Percentiles rank a stretch among this genome's conserved stretches.
These are phyloP conservation scores for Mycena indigotica DNA, from an alignment of 768 basidiomycete genomes.

Conservation along the genomic window DNA sequence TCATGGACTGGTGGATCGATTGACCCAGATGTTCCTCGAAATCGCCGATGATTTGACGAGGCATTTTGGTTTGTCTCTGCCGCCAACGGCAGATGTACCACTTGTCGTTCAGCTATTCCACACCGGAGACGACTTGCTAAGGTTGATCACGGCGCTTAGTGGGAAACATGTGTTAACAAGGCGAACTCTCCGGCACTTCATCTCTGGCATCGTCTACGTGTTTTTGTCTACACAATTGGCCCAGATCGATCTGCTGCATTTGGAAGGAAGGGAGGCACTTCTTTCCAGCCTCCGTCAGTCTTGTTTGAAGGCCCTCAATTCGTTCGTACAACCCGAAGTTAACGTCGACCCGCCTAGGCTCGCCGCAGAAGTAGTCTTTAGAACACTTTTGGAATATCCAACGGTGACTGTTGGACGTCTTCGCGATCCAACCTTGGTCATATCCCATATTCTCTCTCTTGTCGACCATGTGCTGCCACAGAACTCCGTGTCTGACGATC, in stretches of 20 bases:
- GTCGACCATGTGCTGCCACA: slow-evolving; percentile 60
- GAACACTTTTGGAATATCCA: slow-evolving; percentile 58
- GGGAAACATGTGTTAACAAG: slow-evolving; percentile 52
- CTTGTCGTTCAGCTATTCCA: slow-evolving; percentile 58
- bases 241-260: slow-evolving; percentile 40
- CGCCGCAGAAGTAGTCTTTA: slow-evolving; percentile 55
- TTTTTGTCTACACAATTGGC: slow-evolving; percentile 58
- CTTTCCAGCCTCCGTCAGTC: slow-evolving; percentile 44
- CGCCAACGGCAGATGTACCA: slow-evolving; percentile 40
- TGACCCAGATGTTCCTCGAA: slow-evolving; percentile 53
- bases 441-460: slow-evolving; percentile 58
- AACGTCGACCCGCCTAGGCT: slow-evolving; percentile 38
- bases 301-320: slow-evolving; percentile 53
- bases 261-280: slow-evolving; percentile 49
- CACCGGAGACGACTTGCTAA: slow-evolving; percentile 55
- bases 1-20: slow-evolving; percentile 58
- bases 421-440: slow-evolving; percentile 59
- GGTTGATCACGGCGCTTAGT: slow-evolving; percentile 50
- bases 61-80: slow-evolving; percentile 49
- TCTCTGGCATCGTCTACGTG: slow-evolving; percentile 50
- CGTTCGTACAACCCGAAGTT: slow-evolving; percentile 38
- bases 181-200: slow-evolving; percentile 49
- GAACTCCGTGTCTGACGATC: slow-evolving; percentile 33
- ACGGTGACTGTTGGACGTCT: slow-evolving; percentile 35
- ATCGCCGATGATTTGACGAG: slow-evolving; percentile 55